Evolutionary conservation across 768 basidiomycete species (phyloP), one percentile per base, ranked within the genome.

Genomic region (Leccinum subtestaceum): DNA sequence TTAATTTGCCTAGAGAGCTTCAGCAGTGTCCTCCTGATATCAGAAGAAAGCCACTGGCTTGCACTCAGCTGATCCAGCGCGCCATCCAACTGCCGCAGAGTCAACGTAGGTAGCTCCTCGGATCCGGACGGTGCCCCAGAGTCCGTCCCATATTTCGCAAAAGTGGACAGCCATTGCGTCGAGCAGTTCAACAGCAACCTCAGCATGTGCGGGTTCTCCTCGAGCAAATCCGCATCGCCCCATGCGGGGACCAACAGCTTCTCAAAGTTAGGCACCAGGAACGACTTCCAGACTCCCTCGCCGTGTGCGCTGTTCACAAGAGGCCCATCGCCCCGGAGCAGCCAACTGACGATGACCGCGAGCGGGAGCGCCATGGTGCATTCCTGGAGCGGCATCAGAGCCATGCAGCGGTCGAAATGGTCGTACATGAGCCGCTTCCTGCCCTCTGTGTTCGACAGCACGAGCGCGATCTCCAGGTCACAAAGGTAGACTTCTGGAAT

Each of bases 121-220:
- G 31, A 13, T 12, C n/a, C 25, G 4, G 46, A 36, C 17, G 36
- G n/a, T 45, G 17, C 34, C 23, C 9, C n/a, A 15, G 46, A 47
- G 11, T 25, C 57, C 32, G 52, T 29, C 13, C 27, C 36, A 21
- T 27, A 34, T 19, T 11, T 29, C 3, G 34, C 13, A 27, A 29
- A 40, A 7, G 48, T 56, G n/a, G 48, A 50, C 2, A 51, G 17
- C 56, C 56, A 56, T 21, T 48, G 49, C 8, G 47, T 19, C 12
- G 57, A 36, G 45, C 52, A 52, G 34, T 53, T 34, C 32, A 58
- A 17, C 19, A 53, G 45, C 27, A 52, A n/a, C 32, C 34, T 32
- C 3, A 60, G 23, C 55, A 57, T 57, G 23, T 57, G 59, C 1
- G 59, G 55, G 25, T 57, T 52, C 34, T 60, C 55, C 29, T 52